Percentiles rank a stretch among this genome's conserved stretches.
phyloP scores from a whole-genome alignment of 179 eudicot genomes.

The Amaranthus tricolor region DNA sequence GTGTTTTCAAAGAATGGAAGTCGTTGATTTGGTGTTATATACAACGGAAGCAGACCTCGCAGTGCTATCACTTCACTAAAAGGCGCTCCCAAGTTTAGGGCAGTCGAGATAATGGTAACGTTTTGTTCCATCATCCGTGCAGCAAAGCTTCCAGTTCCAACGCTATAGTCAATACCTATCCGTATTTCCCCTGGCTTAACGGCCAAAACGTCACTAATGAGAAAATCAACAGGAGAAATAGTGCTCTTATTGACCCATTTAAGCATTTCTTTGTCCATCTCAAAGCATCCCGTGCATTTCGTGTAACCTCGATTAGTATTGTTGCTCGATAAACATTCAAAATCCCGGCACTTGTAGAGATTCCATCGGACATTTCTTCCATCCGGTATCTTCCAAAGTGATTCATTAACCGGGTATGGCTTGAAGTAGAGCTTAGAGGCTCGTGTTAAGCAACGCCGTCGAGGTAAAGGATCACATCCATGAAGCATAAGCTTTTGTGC shows the following conservation, averaged over 20 bases:
- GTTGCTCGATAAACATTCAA: conserved; percentile 66
- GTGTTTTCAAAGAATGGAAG: conserved; percentile 93
- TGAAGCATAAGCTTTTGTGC: conserved; percentile 89
- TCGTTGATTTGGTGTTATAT: conserved; percentile 69
- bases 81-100: conserved; percentile 88
- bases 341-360: conserved; percentile 69
- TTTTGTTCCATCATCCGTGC: conserved; percentile 86
- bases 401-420: conserved; percentile 82
- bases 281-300: conserved; percentile 78
- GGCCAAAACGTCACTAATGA: conserved; percentile 57
- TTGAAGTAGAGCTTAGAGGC: conserved; percentile 73
- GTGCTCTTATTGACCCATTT: conserved; percentile 64
- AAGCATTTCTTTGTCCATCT: conserved; percentile 80
- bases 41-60: conserved; percentile 75
- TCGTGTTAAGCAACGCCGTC: conserved; percentile 85
- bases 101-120: conserved; percentile 72
- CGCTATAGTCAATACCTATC: conserved; percentile 78
- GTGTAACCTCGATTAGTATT: conserved; percentile 72
- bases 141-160: conserved; percentile 90
- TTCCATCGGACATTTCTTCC: conserved; percentile 86
- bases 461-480: conserved; percentile 93
- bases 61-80: conserved; percentile 87
- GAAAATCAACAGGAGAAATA: conserved; percentile 44
- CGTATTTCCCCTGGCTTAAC: conserved; percentile 79
- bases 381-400: conserved; percentile 54